Conservation (phyloP, 495 filamentous ascomycete species). For the Neurospora intermedia region DNA sequence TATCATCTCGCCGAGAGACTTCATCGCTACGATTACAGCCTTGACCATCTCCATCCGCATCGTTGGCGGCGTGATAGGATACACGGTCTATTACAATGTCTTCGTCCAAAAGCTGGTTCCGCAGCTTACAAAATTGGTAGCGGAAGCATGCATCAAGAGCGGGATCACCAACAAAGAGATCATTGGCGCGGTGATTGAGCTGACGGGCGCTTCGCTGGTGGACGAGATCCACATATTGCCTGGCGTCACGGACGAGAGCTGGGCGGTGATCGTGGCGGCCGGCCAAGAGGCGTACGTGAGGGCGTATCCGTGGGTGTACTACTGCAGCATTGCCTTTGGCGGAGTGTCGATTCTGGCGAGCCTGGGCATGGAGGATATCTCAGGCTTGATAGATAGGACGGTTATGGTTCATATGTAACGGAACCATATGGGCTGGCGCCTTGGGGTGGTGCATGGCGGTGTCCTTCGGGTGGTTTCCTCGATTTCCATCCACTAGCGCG, state of each 20-base stretch:
- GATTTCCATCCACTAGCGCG: background rate
- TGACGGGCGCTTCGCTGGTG: conserved; percentile 47
- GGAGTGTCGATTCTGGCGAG: conserved; percentile 50
- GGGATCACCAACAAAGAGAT: conserved; percentile 39
- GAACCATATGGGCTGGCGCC: background rate
- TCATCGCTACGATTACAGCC: conserved; percentile 64
- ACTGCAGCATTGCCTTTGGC: conserved; percentile 59
- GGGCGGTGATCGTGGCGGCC: conserved; percentile 47
- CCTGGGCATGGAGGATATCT: conserved; percentile 52
- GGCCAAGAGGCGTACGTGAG: conserved; percentile 53
- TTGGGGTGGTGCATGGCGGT: background rate
- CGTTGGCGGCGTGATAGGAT: conserved; percentile 60
- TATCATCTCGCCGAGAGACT: conserved; percentile 61
- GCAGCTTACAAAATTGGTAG: conserved; percentile 40
- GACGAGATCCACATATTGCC: conserved; percentile 42
- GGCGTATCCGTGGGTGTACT: conserved; percentile 58
- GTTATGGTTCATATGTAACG: conserved; percentile 52
- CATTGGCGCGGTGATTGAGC: conserved; percentile 39
- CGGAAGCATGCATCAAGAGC: conserved; percentile 39
- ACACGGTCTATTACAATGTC: conserved; percentile 67
- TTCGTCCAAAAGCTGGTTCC: conserved; percentile 56
- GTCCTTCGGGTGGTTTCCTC: background rate
- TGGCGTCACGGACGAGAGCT: conserved; percentile 46
- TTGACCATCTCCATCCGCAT: conserved; percentile 65
- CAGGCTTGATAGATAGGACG: conserved; percentile 58